Base-by-base conservation (phyloP, 805 yeast genomes). In the Priceomyces carsonii region DNA sequence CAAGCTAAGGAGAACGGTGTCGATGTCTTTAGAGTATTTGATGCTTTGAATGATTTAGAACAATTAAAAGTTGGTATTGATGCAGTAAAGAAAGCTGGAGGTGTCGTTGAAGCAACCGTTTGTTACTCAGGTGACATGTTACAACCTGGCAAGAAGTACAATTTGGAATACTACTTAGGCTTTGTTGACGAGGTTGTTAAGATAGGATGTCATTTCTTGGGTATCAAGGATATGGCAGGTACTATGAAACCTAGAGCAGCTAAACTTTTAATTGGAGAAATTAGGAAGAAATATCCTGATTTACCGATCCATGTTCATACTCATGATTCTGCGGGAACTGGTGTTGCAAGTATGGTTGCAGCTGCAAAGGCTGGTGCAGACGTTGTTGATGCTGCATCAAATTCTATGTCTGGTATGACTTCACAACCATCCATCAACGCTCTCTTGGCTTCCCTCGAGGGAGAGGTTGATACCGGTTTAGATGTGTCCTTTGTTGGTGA, bases 211-310 rank as follows among this genome's bases (percentile, higher is more conserved):
- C 99, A 93, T 65, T 77, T 93, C 54, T 74, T 93, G 51, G 99
- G 98, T 69, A 93, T 93, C 61, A 93, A 93, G 70, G 99, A 93
- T 71, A 93, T 93, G 99, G 99, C 99, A 39, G 99, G 99, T 73
- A 91, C 98, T 47, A 65, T 93, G 71, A 90, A 91, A 67, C 99
- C 99, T 43, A 71, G 79, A 42, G 99, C 99, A 43, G 99, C 99
- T 29, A 79, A 74, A 32, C 49, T 82, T 36, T 79, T 93, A 59
- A 77, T 93, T 51, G 79, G 90, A 42, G 70, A 86, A 18, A 79
- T 93, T 51, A 81, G 99, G 69, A 79, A 76, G 42, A 82, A 77
- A 65, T 87, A 85, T 67, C 99, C 99, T 39, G 80, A 87, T 56
- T 74, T 93, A 59, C 97, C 98, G 51, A 93, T 93, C 59, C 99